Percentiles rank a stretch among this genome's conserved stretches.
These are phyloP conservation scores for Actinomortierella wolfii DNA, from an alignment of 371 early-diverging fungal species.

Conservation along the genomic window DNA sequence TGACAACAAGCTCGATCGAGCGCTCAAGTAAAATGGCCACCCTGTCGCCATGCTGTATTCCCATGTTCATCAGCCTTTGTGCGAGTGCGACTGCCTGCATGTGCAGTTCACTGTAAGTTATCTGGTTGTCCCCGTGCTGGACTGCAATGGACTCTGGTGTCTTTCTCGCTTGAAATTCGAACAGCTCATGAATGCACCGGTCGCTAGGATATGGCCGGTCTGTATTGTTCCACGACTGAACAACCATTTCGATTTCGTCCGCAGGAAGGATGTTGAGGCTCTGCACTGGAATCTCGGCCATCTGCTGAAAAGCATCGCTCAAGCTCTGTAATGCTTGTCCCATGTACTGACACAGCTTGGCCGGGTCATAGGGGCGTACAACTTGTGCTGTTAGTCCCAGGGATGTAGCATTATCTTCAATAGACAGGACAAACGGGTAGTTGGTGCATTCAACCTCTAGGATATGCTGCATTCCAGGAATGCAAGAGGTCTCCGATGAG, in stretches of 20 bases:
- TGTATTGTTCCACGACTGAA: constrained; percentile 21
- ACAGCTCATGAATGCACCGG: constrained; percentile 5
- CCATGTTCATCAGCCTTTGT: constrained; percentile 1
- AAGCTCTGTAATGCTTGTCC: constrained; percentile 11
- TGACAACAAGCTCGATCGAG: background rate
- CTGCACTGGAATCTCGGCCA: constrained; percentile 2
- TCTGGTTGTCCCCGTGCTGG: constrained; percentile 6
- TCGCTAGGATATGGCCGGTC: background rate
- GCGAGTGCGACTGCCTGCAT: constrained; percentile 3
- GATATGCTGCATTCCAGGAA: too few relatives aligned
- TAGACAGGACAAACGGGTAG: constrained; percentile 11
- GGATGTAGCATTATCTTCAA: constrained; percentile 6
- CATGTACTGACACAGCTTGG: constrained; percentile 12
- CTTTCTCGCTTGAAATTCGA: constrained; percentile 8
- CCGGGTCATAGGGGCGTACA: constrained; percentile 7
- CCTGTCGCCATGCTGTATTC: background rate
- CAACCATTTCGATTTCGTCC: constrained; percentile 2
- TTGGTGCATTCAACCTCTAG: constrained; percentile 1
- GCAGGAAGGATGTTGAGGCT: constrained; percentile 8
- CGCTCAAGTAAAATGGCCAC: background rate
- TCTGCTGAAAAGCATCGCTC: constrained; percentile 6
- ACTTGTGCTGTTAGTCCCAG: constrained; percentile 6
- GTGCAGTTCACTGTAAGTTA: constrained; percentile 18
- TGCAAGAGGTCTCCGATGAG: too few relatives aligned
- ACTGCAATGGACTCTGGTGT: constrained; percentile 19